Conservation (phyloP, 2,329 filamentous ascomycete species). For the Macrophomina phaseolina region DNA sequence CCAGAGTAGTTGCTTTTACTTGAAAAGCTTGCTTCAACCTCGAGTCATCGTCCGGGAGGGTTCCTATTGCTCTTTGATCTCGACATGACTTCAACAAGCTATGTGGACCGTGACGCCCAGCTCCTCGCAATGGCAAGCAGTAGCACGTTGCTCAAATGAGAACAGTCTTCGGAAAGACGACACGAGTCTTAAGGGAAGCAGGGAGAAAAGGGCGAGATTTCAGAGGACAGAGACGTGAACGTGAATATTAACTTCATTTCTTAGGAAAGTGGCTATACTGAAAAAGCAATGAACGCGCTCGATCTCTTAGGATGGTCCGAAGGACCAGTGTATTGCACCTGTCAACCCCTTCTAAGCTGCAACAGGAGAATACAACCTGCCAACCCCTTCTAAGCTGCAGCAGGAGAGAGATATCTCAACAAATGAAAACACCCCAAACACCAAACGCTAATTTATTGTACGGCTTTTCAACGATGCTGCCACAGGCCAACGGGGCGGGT, state of each 20-base stretch:
- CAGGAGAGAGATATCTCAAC: neutral
- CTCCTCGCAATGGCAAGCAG: neutral
- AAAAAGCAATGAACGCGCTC: slow-evolving; percentile 9
- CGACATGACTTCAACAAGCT: neutral
- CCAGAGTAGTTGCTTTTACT: neutral
- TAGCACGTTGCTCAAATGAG: neutral
- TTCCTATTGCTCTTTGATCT: neutral
- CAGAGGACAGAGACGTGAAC: neutral
- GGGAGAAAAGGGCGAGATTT: neutral
- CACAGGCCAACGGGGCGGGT: slow-evolving; percentile 10
- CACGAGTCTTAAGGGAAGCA: too few relatives aligned
- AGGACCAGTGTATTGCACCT: neutral
- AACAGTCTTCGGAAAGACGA: too few relatives aligned
- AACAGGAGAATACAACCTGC: neutral
- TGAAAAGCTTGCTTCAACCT: slow-evolving; percentile 1
- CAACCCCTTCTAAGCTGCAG: neutral
- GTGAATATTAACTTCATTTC: slow-evolving; percentile 7
- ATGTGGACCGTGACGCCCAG: too few relatives aligned
- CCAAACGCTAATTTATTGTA: neutral
- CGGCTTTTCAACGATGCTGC: slow-evolving; percentile 12
- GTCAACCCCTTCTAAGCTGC: slow-evolving; percentile 4
- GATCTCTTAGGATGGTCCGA: neutral
- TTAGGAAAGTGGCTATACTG: neutral
- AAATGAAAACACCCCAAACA: slow-evolving; percentile 3
- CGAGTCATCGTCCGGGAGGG: neutral